Percentiles rank a stretch among this genome's conserved stretches.
These are phyloP conservation scores for Sugiyamaella xylanicola DNA, from an alignment of 1,139 yeast genomes.

Conservation along the genomic window DNA sequence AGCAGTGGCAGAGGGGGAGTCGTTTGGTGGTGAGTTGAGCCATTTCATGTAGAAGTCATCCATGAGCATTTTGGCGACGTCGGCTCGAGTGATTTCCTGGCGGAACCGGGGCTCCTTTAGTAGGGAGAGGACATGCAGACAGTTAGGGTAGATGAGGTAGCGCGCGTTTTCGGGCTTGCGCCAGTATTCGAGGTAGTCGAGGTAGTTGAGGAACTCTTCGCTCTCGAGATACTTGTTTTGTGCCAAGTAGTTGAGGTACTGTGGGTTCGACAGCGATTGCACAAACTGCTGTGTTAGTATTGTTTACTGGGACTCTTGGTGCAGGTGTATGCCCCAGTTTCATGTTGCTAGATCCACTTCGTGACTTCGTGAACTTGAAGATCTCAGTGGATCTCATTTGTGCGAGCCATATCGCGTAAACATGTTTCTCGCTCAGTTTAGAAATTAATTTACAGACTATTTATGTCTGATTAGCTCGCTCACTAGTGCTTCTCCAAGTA, in stretches of 20 bases:
- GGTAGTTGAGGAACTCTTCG: slow-evolving; percentile 61
- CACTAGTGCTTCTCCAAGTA: too few relatives aligned
- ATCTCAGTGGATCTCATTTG: too few relatives aligned
- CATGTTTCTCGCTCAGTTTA: too few relatives aligned
- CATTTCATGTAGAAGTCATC: slow-evolving; percentile 47
- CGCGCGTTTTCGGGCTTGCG: slow-evolving; percentile 64
- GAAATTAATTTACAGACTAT: too few relatives aligned
- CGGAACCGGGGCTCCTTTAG: slow-evolving; percentile 48
- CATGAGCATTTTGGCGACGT: slow-evolving; percentile 46
- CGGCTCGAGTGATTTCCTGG: slow-evolving; percentile 45
- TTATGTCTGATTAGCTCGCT: too few relatives aligned
- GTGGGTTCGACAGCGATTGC: slow-evolving; percentile 79
- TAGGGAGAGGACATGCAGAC: slow-evolving; percentile 64
- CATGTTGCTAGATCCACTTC: too few relatives aligned
- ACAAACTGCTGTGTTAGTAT: slow-evolving; percentile 53
- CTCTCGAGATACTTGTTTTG: slow-evolving; percentile 69
- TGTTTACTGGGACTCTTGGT: too few relatives aligned
- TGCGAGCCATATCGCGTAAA: too few relatives aligned
- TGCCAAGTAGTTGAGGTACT: slow-evolving; percentile 71
- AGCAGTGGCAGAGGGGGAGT: background rate
- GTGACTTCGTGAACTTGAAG: too few relatives aligned
- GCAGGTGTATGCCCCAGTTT: too few relatives aligned
- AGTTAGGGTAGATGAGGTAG: slow-evolving; percentile 69
- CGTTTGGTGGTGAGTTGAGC: slow-evolving; percentile 31
- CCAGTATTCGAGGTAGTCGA: slow-evolving; percentile 76